Percentiles rank a stretch among this genome's conserved stretches.
phyloP scores from a whole-genome alignment of 2,329 filamentous ascomycete genomes.

The Trichoderma harzianum region DNA sequence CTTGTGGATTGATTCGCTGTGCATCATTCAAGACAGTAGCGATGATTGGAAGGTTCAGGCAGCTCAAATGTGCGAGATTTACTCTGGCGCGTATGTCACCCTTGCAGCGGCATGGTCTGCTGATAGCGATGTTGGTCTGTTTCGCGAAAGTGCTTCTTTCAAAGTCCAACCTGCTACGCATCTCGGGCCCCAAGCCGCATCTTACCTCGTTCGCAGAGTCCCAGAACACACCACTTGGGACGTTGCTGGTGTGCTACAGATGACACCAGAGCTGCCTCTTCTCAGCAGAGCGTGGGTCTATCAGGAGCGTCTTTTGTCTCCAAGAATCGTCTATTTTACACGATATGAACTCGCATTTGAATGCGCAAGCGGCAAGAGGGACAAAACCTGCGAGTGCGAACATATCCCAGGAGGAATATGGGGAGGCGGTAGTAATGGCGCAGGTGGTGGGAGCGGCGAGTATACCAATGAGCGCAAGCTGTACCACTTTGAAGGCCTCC shows the following conservation, averaged over 20 bases:
- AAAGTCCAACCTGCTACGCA: background rate
- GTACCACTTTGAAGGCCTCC: background rate
- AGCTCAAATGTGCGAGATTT: constrained; percentile 22
- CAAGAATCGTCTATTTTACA: constrained; percentile 13
- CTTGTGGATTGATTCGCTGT: constrained; percentile 29
- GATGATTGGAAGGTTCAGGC: constrained; percentile 23
- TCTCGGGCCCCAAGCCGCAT: background rate
- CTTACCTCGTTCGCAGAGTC: background rate
- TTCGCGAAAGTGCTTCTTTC: background rate
- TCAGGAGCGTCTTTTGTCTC: constrained; percentile 15
- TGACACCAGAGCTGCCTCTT: constrained; percentile 14
- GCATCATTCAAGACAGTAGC: constrained; percentile 26
- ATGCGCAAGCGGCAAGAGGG: background rate
- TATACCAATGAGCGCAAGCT: constrained; percentile 1
- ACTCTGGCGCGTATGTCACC: constrained; percentile 19
- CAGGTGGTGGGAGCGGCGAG: background rate
- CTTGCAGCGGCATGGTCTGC: constrained; percentile 2
- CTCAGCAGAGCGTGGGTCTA: constrained; percentile 17
- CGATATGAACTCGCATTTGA: constrained; percentile 13
- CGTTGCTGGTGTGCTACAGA: background rate
- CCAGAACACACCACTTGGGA: constrained; percentile 14
- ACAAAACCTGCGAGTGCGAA: constrained; percentile 9
- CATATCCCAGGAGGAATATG: constrained; percentile 1
- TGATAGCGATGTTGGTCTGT: constrained; percentile 3
- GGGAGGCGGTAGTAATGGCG: constrained; percentile 2